These are phyloP conservation scores for Prunus campanulata DNA, from an alignment of 306 rosid species.

Conservation along the genomic window DNA sequence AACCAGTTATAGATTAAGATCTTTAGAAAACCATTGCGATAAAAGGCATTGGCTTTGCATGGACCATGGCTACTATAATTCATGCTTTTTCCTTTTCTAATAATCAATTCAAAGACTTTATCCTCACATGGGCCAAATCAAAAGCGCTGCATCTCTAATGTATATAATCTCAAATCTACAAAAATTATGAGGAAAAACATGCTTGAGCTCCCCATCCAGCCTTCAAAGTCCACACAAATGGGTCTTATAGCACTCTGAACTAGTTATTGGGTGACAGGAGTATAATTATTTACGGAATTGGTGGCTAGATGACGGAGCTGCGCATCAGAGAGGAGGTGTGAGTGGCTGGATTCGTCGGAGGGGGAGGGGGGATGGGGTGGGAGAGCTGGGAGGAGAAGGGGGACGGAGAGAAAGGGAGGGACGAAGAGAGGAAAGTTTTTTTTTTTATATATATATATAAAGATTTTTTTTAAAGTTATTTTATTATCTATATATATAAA, in stretches of 20 bases:
- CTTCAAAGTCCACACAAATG: background rate
- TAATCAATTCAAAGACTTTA: constrained; percentile 3
- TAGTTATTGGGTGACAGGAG: no score
- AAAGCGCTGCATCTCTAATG: background rate
- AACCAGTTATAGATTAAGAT: constrained; percentile 3
- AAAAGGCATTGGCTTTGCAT: constrained; percentile 14
- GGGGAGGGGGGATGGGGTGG: no score
- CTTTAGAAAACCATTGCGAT: background rate
- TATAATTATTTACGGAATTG: no score
- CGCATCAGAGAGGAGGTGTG: no score
- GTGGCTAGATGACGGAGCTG: no score
- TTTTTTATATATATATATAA: no score
- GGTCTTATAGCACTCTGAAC: background rate
- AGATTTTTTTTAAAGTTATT: no score
- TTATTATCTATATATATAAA: no score
- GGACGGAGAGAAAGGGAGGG: no score
- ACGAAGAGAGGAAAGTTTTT: no score
- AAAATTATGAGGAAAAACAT: background rate
- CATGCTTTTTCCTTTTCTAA: constrained; percentile 12
- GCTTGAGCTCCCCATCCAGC: background rate
- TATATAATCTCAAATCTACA: background rate
- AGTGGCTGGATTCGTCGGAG: no score
- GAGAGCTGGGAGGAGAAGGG: no score
- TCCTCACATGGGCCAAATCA: constrained; percentile 19
- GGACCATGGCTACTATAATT: constrained; percentile 11